Conservation (phyloP, 208 protist species). For the Leishmania mexicana region DNA sequence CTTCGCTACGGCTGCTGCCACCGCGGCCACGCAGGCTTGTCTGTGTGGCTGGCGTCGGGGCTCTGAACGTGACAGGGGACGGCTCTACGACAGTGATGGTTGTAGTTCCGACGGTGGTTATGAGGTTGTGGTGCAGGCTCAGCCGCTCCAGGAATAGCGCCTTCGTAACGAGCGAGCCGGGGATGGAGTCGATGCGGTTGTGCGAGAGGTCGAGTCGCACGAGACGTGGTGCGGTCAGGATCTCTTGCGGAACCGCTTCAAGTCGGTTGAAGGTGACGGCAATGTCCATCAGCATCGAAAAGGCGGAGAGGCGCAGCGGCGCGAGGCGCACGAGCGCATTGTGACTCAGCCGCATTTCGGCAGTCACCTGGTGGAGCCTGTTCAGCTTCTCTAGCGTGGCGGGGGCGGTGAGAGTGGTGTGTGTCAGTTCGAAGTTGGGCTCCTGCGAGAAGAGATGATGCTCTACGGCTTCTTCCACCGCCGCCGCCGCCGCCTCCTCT, state of each 20-base stretch:
- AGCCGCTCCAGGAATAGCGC: constrained; percentile 61
- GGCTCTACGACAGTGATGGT: not conserved
- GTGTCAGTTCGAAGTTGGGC: constrained; percentile 18
- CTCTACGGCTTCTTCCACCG: constrained; percentile 21
- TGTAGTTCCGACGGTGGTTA: constrained; percentile 44
- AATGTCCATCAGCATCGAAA: constrained; percentile 56
- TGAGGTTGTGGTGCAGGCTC: constrained; percentile 69
- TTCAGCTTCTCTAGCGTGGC: constrained; percentile 33
- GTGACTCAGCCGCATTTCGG: constrained; percentile 38
- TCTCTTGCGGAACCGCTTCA: constrained; percentile 52
- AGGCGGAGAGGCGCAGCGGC: constrained; percentile 39
- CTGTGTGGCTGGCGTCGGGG: not conserved
- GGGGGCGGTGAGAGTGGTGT: constrained; percentile 10
- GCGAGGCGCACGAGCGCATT: constrained; percentile 45
- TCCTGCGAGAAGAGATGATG: constrained; percentile 18
- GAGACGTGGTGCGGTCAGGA: constrained; percentile 61
- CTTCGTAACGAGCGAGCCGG: constrained; percentile 24
- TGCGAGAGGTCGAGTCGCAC: constrained; percentile 70
- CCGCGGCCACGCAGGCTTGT: not conserved
- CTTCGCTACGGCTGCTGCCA: not conserved
- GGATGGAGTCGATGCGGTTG: constrained; percentile 68
- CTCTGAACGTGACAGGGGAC: not conserved
- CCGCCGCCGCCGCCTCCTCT: not conserved
- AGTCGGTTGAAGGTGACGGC: constrained; percentile 64
- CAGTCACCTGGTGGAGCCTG: constrained; percentile 19